Evolutionary conservation across 2,329 filamentous ascomycete species (phyloP).

Genomic region (Pseudocercospora fuligena): DNA sequence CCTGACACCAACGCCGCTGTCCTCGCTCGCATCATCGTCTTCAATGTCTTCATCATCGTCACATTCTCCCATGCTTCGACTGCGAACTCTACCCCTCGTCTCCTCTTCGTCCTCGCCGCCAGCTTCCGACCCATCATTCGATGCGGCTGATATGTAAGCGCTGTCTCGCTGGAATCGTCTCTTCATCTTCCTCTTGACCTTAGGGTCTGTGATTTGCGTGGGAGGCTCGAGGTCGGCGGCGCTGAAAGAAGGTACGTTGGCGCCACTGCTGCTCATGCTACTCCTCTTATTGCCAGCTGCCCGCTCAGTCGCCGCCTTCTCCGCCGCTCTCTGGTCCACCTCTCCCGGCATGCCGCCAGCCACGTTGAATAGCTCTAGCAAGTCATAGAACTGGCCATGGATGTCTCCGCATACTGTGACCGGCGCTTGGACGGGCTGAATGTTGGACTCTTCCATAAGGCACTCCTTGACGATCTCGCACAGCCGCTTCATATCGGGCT

Average conservation of each 20-base stretch:
- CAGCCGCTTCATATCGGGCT: slow-evolving; percentile 96
- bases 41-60: slow-evolving; percentile 54
- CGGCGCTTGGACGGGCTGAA: slow-evolving; percentile 94
- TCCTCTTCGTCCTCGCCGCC: slow-evolving; percentile 52
- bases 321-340: slow-evolving; percentile 37
- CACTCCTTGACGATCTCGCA: slow-evolving; percentile 99
- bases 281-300: slow-evolving; percentile 27
- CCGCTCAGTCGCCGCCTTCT: slow-evolving; percentile 28
- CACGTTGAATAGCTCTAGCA: slow-evolving; percentile 94
- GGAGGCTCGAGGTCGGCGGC: slow-evolving; percentile 93
- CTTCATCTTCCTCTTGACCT: slow-evolving; percentile 83
- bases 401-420: slow-evolving; percentile 98
- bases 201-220: slow-evolving; percentile 84
- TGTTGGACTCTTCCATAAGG: slow-evolving; percentile 99
- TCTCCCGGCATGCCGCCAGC: slow-evolving; percentile 96
- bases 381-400: slow-evolving; percentile 97
- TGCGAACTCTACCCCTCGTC: slow-evolving; percentile 44
- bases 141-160: slow-evolving; percentile 59
- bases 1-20: slow-evolving; percentile 49
- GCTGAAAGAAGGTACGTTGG: slow-evolving; percentile 67
- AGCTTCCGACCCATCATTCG: slow-evolving; percentile 45
- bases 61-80: slow-evolving; percentile 38
- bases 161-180: slow-evolving; percentile 55
- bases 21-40: slow-evolving; percentile 53
- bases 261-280: slow-evolving; percentile 30